Base-by-base conservation (phyloP, 441 rosid genomes). In the Heliophila coronopifolia region DNA sequence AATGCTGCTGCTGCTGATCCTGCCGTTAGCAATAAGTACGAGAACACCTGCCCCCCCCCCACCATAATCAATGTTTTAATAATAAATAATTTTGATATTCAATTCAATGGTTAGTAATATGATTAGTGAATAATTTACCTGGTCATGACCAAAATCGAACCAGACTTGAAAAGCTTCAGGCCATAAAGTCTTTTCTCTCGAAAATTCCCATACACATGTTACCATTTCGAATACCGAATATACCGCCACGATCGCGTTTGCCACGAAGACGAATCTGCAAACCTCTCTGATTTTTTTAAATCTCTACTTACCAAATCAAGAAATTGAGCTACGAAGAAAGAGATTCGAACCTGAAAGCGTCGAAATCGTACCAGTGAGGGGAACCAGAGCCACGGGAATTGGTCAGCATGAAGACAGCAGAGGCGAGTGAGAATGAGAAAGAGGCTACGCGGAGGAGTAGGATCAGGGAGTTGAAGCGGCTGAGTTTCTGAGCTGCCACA, bases 131-230 rank as follows among this genome's bases (percentile, higher is more conserved):
- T n/a, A n/a, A n/a, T 8, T 36, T 4, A 78, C 94, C 94, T 85
- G 97, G 68, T 89, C 97, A 53, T 89, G 97, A 7, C 95, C 80
- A 62, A 86, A 89, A 50, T 89, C 95, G 90, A 89, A 89, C 97
- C 95, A 83, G 43, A 89, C 84, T 39, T 89, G 95, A 14, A 83
- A 42, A 23, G 77, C 58, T 68, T 89, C 89, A 10, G 97, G 95
- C 68, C 85, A 73, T 55, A 89, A 46, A 0, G 97, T 86, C 28
- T 73, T 70, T 42, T 73, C 83, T 48, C 72, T 74, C 3, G 87
- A 74, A 25, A 89, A 74, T 61, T 91, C 98, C 96, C 94, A 86
- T 47, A 79, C 88, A 20, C 96, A 72, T 19, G 73, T 75, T 23
- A 68, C 77, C 74, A 83, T 69, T 71, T 84, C 93, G 65, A 86